phyloP scores from a whole-genome alignment of 2,329 filamentous ascomycete species.

The Fusarium falciforme region DNA sequence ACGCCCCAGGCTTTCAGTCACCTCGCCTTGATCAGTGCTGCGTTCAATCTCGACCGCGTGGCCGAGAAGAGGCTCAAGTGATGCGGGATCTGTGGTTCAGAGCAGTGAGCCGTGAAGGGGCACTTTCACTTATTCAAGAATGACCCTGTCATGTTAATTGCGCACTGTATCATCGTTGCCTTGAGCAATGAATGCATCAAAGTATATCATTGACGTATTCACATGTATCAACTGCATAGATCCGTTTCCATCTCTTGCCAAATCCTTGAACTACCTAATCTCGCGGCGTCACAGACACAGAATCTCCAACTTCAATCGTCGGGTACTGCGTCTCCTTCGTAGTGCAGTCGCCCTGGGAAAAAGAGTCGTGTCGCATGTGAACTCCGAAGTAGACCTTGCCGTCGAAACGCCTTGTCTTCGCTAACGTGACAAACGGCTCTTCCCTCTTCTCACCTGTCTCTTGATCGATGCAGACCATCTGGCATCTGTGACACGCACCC shows the following conservation, averaged over 20 bases:
- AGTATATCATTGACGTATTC: not conserved
- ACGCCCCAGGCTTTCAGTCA: slow-evolving; percentile 85
- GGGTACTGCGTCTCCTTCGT: slow-evolving; percentile 42
- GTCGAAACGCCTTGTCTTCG: slow-evolving; percentile 84
- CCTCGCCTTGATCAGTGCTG: slow-evolving; percentile 79
- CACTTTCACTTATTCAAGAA: not conserved
- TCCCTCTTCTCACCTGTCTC: slow-evolving; percentile 79
- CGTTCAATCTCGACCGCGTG: slow-evolving; percentile 77
- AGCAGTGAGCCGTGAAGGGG: not conserved
- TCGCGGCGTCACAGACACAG: slow-evolving; percentile 43
- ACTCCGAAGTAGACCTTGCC: slow-evolving; percentile 92
- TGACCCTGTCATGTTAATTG: not conserved
- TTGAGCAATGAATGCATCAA: not conserved
- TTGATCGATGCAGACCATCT: slow-evolving; percentile 97
- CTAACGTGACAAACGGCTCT: slow-evolving; percentile 89
- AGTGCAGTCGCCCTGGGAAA: not conserved
- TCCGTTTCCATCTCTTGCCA: not conserved
- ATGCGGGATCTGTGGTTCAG: slow-evolving; percentile 22
- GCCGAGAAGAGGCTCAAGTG: slow-evolving; percentile 35
- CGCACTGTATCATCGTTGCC: not conserved
- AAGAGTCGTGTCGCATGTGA: slow-evolving; percentile 71
- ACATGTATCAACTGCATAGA: not conserved
- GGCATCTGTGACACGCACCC: slow-evolving; percentile 87
- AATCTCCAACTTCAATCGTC: slow-evolving; percentile 64
- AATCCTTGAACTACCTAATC: not conserved